Conservation (phyloP, 78 protist genomes). For the Monosiga brevicollis region DNA sequence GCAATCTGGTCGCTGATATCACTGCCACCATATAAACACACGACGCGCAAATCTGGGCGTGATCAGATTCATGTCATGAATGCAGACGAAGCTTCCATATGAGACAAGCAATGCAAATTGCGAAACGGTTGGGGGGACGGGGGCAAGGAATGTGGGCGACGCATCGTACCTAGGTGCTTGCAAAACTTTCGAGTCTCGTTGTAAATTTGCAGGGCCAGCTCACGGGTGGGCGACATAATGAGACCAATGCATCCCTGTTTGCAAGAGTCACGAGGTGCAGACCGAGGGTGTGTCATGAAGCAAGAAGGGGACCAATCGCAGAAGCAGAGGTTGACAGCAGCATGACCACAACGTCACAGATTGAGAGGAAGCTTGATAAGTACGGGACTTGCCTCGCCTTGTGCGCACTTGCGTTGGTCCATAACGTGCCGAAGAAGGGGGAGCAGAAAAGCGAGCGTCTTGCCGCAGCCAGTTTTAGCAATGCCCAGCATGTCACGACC, state of each 20-base stretch:
- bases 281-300: too few relatives aligned
- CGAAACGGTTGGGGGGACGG: background rate
- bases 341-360: background rate
- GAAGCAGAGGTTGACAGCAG: background rate
- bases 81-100: too few relatives aligned
- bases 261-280: too few relatives aligned
- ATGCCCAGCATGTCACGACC: conserved; percentile 89
- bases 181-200: conserved; percentile 60
- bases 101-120: background rate
- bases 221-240: conserved; percentile 94
- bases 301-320: background rate
- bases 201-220: conserved; percentile 86
- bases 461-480: conserved; percentile 74
- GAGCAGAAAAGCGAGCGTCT: conserved; percentile 90
- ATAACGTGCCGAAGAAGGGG: conserved; percentile 91
- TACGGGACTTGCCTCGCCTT: conserved; percentile 63
- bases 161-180: conserved; percentile 3
- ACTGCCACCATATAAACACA: conserved; percentile 93
- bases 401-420: conserved; percentile 67
- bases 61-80: too few relatives aligned
- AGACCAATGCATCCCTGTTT: conserved; percentile 87
- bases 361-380: too few relatives aligned
- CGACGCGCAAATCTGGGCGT: conserved; percentile 17
- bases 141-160: background rate
- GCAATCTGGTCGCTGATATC: conserved; percentile 85